Conservation (phyloP, 495 filamentous ascomycete species). For the Choiromyces venosus region DNA sequence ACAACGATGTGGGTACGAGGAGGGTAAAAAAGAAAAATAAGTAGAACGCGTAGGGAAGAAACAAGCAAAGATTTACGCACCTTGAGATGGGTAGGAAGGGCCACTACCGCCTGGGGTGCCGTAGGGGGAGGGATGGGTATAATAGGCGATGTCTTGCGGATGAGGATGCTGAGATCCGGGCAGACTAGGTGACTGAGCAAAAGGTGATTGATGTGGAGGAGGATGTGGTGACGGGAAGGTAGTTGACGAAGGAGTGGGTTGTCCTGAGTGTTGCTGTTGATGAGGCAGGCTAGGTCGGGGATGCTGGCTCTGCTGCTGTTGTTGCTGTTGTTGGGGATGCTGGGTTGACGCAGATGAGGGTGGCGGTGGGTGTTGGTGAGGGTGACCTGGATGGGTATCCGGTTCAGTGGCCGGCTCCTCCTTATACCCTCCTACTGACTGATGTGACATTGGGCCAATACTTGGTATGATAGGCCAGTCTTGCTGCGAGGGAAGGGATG, state of each 20-base stretch:
- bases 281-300: conserved; percentile 61
- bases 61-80: conserved; percentile 51
- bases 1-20: conserved; percentile 1
- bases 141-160: conserved; percentile 64
- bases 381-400: conserved; percentile 40
- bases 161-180: conserved; percentile 52
- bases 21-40: conserved; percentile 13
- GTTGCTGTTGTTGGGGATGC: conserved; percentile 44
- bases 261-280: conserved; percentile 58
- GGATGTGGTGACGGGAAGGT: conserved; percentile 40
- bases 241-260: conserved; percentile 43
- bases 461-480: conserved; percentile 28
- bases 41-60: conserved; percentile 12
- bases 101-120: conserved; percentile 61
- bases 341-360: conserved; percentile 33
- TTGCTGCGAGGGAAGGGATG: conserved; percentile 23
- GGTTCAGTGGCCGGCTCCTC: conserved; percentile 43
- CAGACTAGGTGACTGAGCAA: conserved; percentile 40
- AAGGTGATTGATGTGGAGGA: conserved; percentile 39
- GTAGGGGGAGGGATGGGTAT: conserved; percentile 67
- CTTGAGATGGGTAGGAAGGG: conserved; percentile 68
- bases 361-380: conserved; percentile 40
- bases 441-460: conserved; percentile 40
- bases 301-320: conserved; percentile 56
- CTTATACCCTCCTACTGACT: conserved; percentile 42